These are phyloP conservation scores for Helicostylum pulchrum DNA, from an alignment of 192 early-diverging fungal genomes.

Conservation along the genomic window DNA sequence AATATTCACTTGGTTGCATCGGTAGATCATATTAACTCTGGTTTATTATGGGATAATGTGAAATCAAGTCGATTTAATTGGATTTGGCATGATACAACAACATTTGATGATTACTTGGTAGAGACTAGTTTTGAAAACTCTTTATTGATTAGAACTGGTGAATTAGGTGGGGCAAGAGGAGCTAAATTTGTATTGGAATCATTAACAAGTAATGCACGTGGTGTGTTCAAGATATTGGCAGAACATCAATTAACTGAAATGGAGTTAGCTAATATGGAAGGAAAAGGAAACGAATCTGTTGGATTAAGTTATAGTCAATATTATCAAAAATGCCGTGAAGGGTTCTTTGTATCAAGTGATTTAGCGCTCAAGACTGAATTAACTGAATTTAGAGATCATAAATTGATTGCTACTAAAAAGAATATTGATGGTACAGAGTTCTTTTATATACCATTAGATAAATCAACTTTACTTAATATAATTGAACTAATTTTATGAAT, in stretches of 20 bases:
- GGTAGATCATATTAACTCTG: constrained; percentile 89
- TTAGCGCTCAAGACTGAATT: constrained; percentile 87
- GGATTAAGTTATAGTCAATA: constrained; percentile 67
- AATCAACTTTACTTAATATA: constrained; percentile 58
- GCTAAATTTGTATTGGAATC: constrained; percentile 78
- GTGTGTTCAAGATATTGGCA: constrained; percentile 82
- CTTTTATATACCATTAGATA: constrained; percentile 71
- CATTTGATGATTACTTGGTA: constrained; percentile 72
- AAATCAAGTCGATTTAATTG: constrained; percentile 69
- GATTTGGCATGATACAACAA: constrained; percentile 91
- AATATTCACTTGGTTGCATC: constrained; percentile 79
- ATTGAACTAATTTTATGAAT: constrained; percentile 57
- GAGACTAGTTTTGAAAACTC: constrained; percentile 87
- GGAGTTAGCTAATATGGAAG: constrained; percentile 34
- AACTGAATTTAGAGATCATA: constrained; percentile 91
- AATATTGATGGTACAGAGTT: constrained; percentile 62
- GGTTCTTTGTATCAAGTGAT: constrained; percentile 80
- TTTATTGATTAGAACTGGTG: constrained; percentile 49
- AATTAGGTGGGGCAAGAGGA: constrained; percentile 61
- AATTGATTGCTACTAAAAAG: constrained; percentile 70
- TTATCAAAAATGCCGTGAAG: constrained; percentile 72
- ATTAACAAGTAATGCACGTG: constrained; percentile 80
- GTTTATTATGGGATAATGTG: constrained; percentile 84
- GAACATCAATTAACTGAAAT: constrained; percentile 69
- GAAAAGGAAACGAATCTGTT: constrained; percentile 25